Evolutionary conservation across 768 basidiomycete genomes (phyloP).

Genomic region (Amanita brunnescens): DNA sequence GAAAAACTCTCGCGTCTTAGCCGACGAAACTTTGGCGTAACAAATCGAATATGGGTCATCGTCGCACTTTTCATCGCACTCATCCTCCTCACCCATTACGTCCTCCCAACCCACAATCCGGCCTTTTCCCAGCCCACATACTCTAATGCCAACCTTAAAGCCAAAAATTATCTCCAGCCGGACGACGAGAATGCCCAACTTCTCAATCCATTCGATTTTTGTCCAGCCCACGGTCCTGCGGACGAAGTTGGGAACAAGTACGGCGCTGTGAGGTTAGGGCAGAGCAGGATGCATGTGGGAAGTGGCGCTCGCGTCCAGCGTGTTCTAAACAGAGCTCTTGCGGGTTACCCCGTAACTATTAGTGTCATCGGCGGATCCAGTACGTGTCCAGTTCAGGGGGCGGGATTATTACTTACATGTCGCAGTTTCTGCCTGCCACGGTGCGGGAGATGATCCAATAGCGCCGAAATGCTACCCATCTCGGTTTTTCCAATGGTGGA

Average conservation of each 20-base stretch:
- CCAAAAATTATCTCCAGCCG: conserved; percentile 80
- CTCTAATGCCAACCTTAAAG: conserved; percentile 41
- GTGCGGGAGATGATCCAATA: conserved; percentile 86
- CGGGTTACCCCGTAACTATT: conserved; percentile 83
- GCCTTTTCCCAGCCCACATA: conserved; percentile 19
- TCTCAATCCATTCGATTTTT: conserved; percentile 82
- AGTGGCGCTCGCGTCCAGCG: conserved; percentile 78
- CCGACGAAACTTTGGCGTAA: conserved; percentile 54
- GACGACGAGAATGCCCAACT: conserved; percentile 27
- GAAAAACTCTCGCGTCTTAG: conserved; percentile 46
- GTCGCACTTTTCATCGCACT: conserved; percentile 45
- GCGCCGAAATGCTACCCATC: conserved; percentile 83
- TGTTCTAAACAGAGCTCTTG: conserved; percentile 73
- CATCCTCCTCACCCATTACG: conserved; percentile 46
- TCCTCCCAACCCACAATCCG: conserved; percentile 32
- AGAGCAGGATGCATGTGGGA: conserved; percentile 69
- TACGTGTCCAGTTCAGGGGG: conserved; percentile 25
- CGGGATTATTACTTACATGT: conserved; percentile 1
- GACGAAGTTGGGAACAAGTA: conserved; percentile 77
- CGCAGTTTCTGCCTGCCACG: conserved; percentile 87
- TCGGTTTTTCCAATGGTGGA: conserved; percentile 98
- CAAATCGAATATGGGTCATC: conserved; percentile 64
- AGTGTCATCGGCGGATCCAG: conserved; percentile 86
- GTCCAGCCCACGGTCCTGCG: conserved; percentile 77
- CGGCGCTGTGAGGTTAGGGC: conserved; percentile 63